Percentiles rank a stretch among this genome's conserved stretches.
These are phyloP conservation scores for Thecamonas trahens DNA, from an alignment of 78 protist genomes.

Conservation along the genomic window DNA sequence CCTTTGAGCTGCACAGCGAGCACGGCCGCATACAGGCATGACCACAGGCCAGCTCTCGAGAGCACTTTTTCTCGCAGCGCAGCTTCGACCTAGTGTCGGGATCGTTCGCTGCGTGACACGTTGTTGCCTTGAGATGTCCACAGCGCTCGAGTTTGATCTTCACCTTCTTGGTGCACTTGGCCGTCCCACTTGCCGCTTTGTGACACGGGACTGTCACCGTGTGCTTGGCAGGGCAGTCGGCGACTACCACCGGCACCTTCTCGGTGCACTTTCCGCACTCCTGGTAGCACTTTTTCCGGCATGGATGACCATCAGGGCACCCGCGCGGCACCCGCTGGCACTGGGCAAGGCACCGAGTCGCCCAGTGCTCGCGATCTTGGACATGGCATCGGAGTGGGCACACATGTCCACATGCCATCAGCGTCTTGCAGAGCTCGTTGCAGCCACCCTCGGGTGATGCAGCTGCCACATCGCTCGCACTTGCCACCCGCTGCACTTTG, in stretches of 20 bases:
- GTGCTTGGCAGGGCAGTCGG: too few species aligned
- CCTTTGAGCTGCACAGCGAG: too few species aligned
- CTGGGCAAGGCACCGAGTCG: too few species aligned
- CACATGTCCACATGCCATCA: slow-evolving; percentile 44
- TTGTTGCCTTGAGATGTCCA: too few species aligned
- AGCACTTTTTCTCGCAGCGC: not conserved
- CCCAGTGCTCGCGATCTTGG: slow-evolving; percentile 24
- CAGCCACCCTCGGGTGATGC: slow-evolving; percentile 62
- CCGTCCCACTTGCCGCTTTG: too few species aligned
- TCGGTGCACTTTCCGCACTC: not conserved
- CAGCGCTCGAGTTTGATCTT: too few species aligned
- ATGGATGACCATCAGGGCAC: not conserved
- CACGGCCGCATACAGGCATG: too few species aligned
- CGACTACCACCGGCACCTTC: too few species aligned
- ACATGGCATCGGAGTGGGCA: slow-evolving; percentile 53
- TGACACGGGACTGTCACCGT: too few species aligned
- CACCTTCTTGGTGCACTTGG: too few species aligned
- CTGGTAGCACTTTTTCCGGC: not conserved
- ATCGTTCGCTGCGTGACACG: not conserved
- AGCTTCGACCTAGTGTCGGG: not conserved
- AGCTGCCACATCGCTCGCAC: slow-evolving; percentile 13
- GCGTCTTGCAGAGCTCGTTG: slow-evolving; percentile 6
- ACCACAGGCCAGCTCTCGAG: slow-evolving; percentile 22
- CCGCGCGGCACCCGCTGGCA: too few species aligned
- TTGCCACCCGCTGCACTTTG: not conserved